Percentiles rank a stretch among this genome's conserved stretches.
phyloP scores from a whole-genome alignment of 257 asterid species.

The Osmanthus fragrans region DNA sequence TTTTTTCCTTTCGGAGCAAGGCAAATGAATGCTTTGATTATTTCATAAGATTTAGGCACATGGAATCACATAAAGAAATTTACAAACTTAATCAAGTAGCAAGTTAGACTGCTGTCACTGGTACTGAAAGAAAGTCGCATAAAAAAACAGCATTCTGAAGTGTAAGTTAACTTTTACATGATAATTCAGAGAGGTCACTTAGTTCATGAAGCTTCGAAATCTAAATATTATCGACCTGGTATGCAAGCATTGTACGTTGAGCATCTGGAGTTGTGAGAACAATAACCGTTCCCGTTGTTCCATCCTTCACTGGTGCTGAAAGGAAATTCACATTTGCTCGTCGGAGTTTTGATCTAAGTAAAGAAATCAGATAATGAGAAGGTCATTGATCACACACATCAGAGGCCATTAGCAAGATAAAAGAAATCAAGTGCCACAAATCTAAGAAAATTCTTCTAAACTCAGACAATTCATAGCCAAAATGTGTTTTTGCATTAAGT shows the following conservation, averaged over 20 bases:
- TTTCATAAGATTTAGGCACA: not conserved
- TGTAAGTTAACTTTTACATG: not conserved
- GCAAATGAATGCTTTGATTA: not conserved
- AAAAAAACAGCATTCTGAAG: not conserved
- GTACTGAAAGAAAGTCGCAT: not conserved
- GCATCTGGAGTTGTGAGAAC: slow-evolving; percentile 97
- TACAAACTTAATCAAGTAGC: not conserved
- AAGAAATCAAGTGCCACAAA: not conserved
- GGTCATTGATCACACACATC: slow-evolving; percentile 12
- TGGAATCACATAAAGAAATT: not conserved
- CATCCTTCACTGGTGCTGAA: slow-evolving; percentile 80
- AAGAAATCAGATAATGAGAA: slow-evolving; percentile 10
- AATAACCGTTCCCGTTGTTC: slow-evolving; percentile 96
- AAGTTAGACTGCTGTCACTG: not conserved
- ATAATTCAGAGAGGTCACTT: not conserved
- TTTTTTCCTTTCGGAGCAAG: not conserved
- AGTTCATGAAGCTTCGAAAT: not conserved
- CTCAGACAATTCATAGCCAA: not conserved
- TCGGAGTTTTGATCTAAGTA: slow-evolving; percentile 74
- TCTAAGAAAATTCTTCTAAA: not conserved
- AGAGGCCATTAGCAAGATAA: slow-evolving; percentile 1
- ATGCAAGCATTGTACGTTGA: slow-evolving; percentile 96
- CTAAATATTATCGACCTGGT: slow-evolving; percentile 57
- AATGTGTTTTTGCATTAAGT: not conserved
- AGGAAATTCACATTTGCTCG: slow-evolving; percentile 91